phyloP scores from a whole-genome alignment of 1,139 yeast genomes.

The Lodderomyces orthopsilosis region DNA sequence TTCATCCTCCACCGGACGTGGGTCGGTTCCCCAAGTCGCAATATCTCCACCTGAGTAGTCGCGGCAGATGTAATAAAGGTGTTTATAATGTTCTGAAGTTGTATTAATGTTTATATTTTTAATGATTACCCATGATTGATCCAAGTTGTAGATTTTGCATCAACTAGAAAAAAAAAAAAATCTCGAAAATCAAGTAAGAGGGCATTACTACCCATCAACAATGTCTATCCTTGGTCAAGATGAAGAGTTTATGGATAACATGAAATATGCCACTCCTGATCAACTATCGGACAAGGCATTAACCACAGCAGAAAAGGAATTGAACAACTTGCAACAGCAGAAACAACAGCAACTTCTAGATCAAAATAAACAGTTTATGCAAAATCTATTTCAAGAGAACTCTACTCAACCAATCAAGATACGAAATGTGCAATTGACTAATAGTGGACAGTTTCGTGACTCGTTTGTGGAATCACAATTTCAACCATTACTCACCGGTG shows the following conservation, averaged over 20 bases:
- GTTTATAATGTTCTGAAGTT: background rate
- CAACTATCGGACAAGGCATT: constrained; percentile 7
- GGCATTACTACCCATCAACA: too few species aligned
- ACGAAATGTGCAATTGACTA: constrained; percentile 52
- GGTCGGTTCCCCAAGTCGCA: constrained; percentile 8
- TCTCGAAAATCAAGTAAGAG: too few species aligned
- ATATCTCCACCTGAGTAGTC: constrained; percentile 12
- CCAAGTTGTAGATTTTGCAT: background rate
- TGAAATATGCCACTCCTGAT: constrained; percentile 9
- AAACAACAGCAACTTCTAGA: constrained; percentile 34
- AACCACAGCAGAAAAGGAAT: constrained; percentile 29
- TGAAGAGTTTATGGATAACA: constrained; percentile 17
- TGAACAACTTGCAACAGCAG: constrained; percentile 27
- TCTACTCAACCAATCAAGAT: constrained; percentile 44
- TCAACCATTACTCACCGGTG: constrained; percentile 43
- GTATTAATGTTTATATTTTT: constrained; percentile 2
- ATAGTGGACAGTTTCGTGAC: constrained; percentile 51
- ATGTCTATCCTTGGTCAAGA: constrained; percentile 17
- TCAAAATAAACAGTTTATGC: constrained; percentile 41
- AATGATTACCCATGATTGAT: background rate
- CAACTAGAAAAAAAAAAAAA: background rate
- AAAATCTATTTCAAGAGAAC: constrained; percentile 41
- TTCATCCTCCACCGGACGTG: background rate
- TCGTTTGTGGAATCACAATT: constrained; percentile 54
- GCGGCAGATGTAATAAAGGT: background rate